Percentiles rank a stretch among this genome's conserved stretches.
Conservation (phyloP, 179 eudicot species). For the Kewa caespitosa region DNA sequence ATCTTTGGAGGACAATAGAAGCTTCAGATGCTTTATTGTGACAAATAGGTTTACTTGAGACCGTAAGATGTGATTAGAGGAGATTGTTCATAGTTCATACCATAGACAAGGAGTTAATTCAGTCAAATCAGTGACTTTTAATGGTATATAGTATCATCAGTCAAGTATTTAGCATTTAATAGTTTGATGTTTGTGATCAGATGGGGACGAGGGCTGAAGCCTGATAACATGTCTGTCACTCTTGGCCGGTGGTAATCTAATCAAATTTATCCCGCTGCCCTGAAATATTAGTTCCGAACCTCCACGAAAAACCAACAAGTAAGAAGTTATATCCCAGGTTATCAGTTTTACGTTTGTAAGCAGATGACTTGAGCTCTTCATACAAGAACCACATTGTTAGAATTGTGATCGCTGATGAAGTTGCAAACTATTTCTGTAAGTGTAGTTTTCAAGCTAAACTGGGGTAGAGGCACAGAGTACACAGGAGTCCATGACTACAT, state of each 20-base stretch:
- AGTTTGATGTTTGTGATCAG: conserved; percentile 3
- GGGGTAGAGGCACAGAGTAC: conserved; percentile 9
- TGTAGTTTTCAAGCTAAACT: conserved; percentile 10
- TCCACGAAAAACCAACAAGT: neutral
- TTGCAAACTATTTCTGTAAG: neutral
- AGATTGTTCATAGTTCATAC: neutral
- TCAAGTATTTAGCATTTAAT: neutral
- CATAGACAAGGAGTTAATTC: neutral
- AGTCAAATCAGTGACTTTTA: neutral
- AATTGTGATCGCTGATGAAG: neutral
- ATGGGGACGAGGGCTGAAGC: neutral
- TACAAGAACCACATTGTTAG: neutral
- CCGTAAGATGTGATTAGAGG: neutral
- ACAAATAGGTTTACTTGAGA: neutral
- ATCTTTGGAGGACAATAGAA: conserved; percentile 9
- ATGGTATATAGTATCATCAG: neutral
- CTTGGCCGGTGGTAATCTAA: conserved; percentile 4
- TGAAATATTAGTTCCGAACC: neutral
- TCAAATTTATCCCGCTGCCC: neutral
- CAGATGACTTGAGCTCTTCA: neutral
- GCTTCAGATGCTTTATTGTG: conserved; percentile 14
- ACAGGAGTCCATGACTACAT: conserved; percentile 9
- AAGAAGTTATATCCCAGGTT: conserved; percentile 9
- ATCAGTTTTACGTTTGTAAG: neutral
- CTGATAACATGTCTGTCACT: neutral